Evolutionary conservation across 768 basidiomycete species (phyloP).

Genomic region (Lactarius evosmus): DNA sequence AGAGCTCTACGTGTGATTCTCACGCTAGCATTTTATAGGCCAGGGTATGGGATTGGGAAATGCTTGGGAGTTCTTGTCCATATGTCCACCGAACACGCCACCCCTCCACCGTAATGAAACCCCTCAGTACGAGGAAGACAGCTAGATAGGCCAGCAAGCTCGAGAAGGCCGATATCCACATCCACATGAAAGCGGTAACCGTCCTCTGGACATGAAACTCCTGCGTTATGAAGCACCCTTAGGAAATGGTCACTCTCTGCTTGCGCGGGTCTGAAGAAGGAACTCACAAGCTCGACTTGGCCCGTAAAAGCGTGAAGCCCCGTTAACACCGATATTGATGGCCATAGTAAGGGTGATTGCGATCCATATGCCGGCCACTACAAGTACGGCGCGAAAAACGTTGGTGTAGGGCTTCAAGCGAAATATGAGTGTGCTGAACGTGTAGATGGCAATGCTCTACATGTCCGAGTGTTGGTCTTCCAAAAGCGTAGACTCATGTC

Average conservation of each 20-base stretch:
- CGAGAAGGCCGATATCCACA: constrained; percentile 45
- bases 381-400: constrained; percentile 40
- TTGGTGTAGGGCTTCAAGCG: no score
- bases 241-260: neutral
- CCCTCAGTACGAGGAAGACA: constrained; percentile 43
- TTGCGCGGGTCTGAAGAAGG: neutral
- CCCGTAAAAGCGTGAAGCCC: no score
- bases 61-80: no score
- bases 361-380: constrained; percentile 40
- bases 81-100: no score
- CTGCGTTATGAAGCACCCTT: constrained; percentile 52
- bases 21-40: no score
- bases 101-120: no score
- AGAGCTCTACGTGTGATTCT: no score
- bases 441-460: no score
- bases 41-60: no score
- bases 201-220: constrained; percentile 40
- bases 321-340: constrained; percentile 38
- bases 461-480: neutral
- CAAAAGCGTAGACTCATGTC: neutral
- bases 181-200: constrained; percentile 49
- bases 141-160: constrained; percentile 45
- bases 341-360: constrained; percentile 41
- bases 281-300: constrained; percentile 40
- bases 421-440: no score